Evolutionary conservation across 2,329 filamentous ascomycete genomes (phyloP).

Genomic region (Ceratocystis colombiana): DNA sequence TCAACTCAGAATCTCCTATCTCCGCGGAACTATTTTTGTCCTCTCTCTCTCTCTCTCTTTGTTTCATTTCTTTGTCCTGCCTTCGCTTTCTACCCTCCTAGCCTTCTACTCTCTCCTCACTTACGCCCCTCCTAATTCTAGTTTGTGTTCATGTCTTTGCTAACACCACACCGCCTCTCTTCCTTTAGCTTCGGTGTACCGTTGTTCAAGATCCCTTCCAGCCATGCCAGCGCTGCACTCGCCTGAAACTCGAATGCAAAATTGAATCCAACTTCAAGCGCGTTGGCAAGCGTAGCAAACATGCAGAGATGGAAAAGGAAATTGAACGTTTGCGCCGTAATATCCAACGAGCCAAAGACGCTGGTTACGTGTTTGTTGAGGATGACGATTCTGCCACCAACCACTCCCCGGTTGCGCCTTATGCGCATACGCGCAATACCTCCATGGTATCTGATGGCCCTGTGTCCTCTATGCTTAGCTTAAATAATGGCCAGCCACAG

Average conservation of each 20-base stretch:
- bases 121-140: background rate
- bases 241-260: conserved; percentile 71
- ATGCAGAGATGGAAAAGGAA: conserved; percentile 79
- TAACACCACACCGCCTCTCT: conserved; percentile 11
- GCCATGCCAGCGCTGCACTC: conserved; percentile 65
- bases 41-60: background rate
- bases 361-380: conserved; percentile 47
- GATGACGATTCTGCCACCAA: conserved; percentile 46
- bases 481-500: conserved; percentile 56
- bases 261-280: conserved; percentile 84
- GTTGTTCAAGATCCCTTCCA: conserved; percentile 72
- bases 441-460: conserved; percentile 60
- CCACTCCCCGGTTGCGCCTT: conserved; percentile 31
- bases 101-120: no score
- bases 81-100: background rate
- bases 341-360: conserved; percentile 49
- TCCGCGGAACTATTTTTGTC: background rate
- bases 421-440: conserved; percentile 48
- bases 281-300: conserved; percentile 68
- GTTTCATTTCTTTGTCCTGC: background rate
- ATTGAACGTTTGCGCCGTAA: conserved; percentile 58
- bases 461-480: conserved; percentile 54
- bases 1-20: background rate
- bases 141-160: background rate
- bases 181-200: conserved; percentile 62